Evolutionary conservation across 352 stramenopile species (phyloP), one percentile per base, ranked within the genome.

Genomic region (Pythium coloratum): DNA sequence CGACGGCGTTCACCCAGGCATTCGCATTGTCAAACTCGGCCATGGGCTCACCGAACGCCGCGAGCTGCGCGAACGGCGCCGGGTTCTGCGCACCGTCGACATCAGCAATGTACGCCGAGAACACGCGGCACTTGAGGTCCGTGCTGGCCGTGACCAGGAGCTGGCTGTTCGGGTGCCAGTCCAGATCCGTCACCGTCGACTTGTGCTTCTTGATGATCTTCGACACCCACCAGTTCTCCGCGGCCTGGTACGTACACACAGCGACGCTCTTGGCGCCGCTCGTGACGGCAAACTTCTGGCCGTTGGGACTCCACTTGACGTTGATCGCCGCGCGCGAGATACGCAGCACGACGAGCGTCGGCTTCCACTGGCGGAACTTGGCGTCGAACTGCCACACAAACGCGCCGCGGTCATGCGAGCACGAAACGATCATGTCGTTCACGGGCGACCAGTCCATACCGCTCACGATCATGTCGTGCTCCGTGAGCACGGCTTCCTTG

Each of bases 151-250:
- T 98, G 50, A 94, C 92, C 3, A 98, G 75, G 33, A 98, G 63
- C 58, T 97, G 92, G 64, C 79, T 92, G 83, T 97, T 97, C 20
- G 92, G 92, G 76, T 98, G 94, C 94, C 94, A 98, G 60, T 87
- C 90, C 67, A 98, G 67, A 70, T 94, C 84, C 28, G 86, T 92
- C 42, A 96, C 88, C 3, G 94, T 98, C 40, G 89, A 97, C 81
- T 98, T 98, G 83, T 98, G 92, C 70, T 97, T 97, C 76, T 98
- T 98, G 77, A 98, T 97, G 72, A 98, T 96, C 81, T 98, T 98
- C 67, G 82, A 93, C 59, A 98, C 86, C 92, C 95, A 98, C 94
- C 94, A 98, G 76, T 98, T 95, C 69, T 97, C 92, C 7, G 79
- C 70, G 36, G 78, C 79, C 73, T 98, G 90, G 69, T 98, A 98